Conservation (phyloP, 306 rosid genomes). For the Sicyos edulis region DNA sequence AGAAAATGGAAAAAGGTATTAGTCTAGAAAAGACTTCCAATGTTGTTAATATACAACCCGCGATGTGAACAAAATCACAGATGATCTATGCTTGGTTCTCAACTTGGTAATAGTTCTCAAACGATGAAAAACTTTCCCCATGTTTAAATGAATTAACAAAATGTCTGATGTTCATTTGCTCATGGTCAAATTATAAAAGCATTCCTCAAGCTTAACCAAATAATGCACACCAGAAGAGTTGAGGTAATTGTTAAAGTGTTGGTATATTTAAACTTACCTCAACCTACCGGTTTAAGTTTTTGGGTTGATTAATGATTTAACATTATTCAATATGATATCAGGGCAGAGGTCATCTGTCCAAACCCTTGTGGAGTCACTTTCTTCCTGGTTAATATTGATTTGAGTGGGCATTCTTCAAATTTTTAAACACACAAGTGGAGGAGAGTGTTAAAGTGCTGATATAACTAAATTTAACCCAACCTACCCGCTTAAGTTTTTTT, state of each 20-base stretch:
- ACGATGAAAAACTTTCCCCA: not conserved
- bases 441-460: no score
- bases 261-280: no score
- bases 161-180: not conserved
- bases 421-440: no score
- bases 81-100: not conserved
- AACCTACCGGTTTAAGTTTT: no score
- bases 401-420: no score
- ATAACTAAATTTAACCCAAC: no score
- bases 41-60: not conserved
- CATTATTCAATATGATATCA: no score
- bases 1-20: constrained; percentile 17
- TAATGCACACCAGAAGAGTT: not conserved
- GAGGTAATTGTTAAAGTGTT: not conserved
- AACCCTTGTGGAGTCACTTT: no score
- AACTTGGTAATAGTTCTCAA: not conserved
- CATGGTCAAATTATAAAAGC: not conserved
- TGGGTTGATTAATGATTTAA: no score
- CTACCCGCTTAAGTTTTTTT: no score
- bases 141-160: not conserved
- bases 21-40: constrained; percentile 8
- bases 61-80: not conserved
- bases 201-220: not conserved
- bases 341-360: no score
- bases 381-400: no score